Base-by-base conservation (phyloP, 2,329 filamentous ascomycete genomes). In the Fusarium odoratissimum region DNA sequence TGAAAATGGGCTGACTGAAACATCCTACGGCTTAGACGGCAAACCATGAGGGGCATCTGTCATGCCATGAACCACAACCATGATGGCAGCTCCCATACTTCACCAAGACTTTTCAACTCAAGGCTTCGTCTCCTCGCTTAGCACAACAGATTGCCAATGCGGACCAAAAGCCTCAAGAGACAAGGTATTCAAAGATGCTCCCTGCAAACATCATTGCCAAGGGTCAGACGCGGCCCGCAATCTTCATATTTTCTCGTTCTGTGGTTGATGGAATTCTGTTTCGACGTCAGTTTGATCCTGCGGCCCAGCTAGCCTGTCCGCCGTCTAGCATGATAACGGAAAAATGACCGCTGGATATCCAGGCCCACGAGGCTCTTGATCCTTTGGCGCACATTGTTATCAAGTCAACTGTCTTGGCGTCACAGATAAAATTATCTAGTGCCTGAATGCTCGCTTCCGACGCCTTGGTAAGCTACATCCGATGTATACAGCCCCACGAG, bases 191-290 rank as follows among this genome's bases (percentile, higher is more conserved):
- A 41, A 28, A 49, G 40, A 65, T 60, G 28, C 25, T 55, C 52
- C 71, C 62, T 74, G 73, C 54, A 68, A 52, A 57, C 72, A 75
- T 72, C 74, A 66, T 65, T 54, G 44, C 56, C 71, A 64, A 71
- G 71, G 49, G 46, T 64, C 55, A 66, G 49, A 58, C 49, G 52
- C 62, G 72, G 64, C 75, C 71, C 75, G 74, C 74, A 60, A 63
- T 64, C 71, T 77, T 70, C 25, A 35, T 64, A 55, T 63, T 70
- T 65, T 65, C 75, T 67, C 67, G 75, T 59, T 42, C 69, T 77
- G 70, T 77, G 75, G 74, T 77, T 77, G 75, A 77, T 75, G 75
- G 75, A 77, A 76, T 69, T 72, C 60, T 55, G 54, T 63, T 76
- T 75, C 72, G 28, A 75, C 74, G 55, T 72, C 66, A 71, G 61